Evolutionary conservation across 257 asterid species (phyloP).

Genomic region (Fraxinus excelsior): DNA sequence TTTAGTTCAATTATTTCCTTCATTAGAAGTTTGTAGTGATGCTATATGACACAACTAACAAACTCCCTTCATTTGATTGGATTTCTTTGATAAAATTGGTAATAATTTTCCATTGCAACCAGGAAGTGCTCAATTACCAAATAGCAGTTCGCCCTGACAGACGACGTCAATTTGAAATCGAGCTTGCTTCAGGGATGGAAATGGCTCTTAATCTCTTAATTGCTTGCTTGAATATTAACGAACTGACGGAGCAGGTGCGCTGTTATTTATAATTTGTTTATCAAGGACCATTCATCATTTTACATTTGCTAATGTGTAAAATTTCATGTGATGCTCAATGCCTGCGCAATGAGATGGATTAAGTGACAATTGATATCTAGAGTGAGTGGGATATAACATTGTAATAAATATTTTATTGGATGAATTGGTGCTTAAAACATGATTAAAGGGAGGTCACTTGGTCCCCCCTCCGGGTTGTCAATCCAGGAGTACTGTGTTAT

Average conservation of each 20-base stretch:
- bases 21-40: constrained; percentile 1
- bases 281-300: constrained; percentile 1
- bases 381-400: not conserved
- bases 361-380: constrained; percentile 7
- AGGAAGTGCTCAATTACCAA: constrained; percentile 96
- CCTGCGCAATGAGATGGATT: constrained; percentile 13
- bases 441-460: not conserved
- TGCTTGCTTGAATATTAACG: constrained; percentile 81
- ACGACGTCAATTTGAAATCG: constrained; percentile 87
- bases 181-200: constrained; percentile 82
- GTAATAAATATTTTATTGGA: not conserved
- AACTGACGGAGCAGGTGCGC: constrained; percentile 79
- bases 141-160: constrained; percentile 97
- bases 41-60: not conserved
- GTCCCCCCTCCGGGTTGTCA: not conserved
- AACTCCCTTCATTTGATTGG: constrained; percentile 5
- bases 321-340: constrained; percentile 1
- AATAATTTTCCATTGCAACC: constrained; percentile 29
- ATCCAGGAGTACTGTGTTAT: not conserved
- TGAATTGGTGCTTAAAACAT: not conserved
- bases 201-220: constrained; percentile 77
- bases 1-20: constrained; percentile 6
- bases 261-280: constrained; percentile 20
- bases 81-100: not conserved
- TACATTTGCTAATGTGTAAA: not conserved